Evolutionary conservation across 2,329 filamentous ascomycete genomes (phyloP), one percentile per base, ranked within the genome.

Genomic region (Sclerotinia glacialis): DNA sequence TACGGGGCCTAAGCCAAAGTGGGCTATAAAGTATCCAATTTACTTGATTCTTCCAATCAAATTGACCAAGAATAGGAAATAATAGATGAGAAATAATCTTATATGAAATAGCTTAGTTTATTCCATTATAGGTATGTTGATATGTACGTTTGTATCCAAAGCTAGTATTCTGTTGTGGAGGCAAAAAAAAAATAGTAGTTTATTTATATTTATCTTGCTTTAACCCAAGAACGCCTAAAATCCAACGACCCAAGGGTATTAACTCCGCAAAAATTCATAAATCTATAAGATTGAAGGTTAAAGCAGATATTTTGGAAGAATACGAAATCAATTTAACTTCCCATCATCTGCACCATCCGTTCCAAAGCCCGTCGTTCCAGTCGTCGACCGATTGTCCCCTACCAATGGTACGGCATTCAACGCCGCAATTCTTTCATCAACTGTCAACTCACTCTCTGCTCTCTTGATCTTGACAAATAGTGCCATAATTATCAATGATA

Each of bases 371-470:
- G 26, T 34, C 21, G 34, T 18, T 9, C 37, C 16, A 18, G n/a
- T 26, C 18, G 9, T 49, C 21, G 55, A 34, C 28, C 16, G 23
- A 23, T 26, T 28, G 5, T 34, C 49, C 34, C 52, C 53, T 11
- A 50, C 52, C 28, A 65, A 34, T 40, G n/a, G 37, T 31, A 46
- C 31, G 28, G 50, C 56, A 12, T 64, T 68, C 56, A 73, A 74
- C 56, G 76, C 50, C 37, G 71, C 71, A n/a, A 66, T 71, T 74
- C 79, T 81, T 75, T 87, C 85, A 71, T 87, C 85, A 5, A 80
- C 78, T 0, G 85, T 87, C 73, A 85, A 71, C 67, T 85, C 83
- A 71, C 84, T 85, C 75, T 82, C 80, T 2, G 85, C 85, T 67
- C 80, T 80, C 12, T 79, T 77, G 40, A 87, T 81, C 68, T 81